Percentiles rank a stretch among this genome's conserved stretches.
phyloP scores from a whole-genome alignment of 2,329 filamentous ascomycete species.

The Fusarium torulosum region DNA sequence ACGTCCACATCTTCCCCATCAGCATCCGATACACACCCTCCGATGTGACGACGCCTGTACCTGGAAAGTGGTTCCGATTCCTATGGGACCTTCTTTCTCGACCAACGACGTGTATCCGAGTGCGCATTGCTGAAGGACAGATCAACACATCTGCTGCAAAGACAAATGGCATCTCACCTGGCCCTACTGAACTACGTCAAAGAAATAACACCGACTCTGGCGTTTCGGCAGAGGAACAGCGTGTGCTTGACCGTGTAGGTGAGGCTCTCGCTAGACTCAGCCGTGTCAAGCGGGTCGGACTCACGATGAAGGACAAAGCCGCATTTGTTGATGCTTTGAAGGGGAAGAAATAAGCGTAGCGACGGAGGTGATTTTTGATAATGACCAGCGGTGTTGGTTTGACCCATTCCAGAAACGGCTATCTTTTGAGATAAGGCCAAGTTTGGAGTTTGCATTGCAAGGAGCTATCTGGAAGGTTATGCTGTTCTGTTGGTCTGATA shows the following conservation, averaged over 20 bases:
- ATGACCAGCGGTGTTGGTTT: constrained; percentile 9
- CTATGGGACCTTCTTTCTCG: constrained; percentile 88
- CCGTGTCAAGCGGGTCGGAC: constrained; percentile 86
- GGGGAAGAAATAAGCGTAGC: constrained; percentile 51
- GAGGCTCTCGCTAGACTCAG: constrained; percentile 90
- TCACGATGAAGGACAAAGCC: constrained; percentile 85
- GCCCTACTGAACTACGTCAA: constrained; percentile 46
- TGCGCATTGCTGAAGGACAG: constrained; percentile 86
- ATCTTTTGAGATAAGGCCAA: constrained; percentile 6
- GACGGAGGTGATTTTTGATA: background rate
- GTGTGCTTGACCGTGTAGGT: constrained; percentile 80
- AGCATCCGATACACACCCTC: constrained; percentile 89
- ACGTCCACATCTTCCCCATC: constrained; percentile 87
- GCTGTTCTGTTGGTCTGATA: constrained; percentile 24
- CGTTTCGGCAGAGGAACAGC: constrained; percentile 70
- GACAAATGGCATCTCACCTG: constrained; percentile 53
- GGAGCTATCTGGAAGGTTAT: constrained; percentile 40
- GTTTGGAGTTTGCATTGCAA: constrained; percentile 43
- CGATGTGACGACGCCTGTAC: constrained; percentile 91
- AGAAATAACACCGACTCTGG: constrained; percentile 51
- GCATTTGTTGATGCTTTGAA: constrained; percentile 80
- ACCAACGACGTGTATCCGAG: constrained; percentile 89
- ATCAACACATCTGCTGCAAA: constrained; percentile 61
- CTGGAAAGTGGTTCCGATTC: constrained; percentile 78
- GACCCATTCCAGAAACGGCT: background rate